Conservation (phyloP, 495 filamentous ascomycete genomes). For the Pyrenula aspistea region DNA sequence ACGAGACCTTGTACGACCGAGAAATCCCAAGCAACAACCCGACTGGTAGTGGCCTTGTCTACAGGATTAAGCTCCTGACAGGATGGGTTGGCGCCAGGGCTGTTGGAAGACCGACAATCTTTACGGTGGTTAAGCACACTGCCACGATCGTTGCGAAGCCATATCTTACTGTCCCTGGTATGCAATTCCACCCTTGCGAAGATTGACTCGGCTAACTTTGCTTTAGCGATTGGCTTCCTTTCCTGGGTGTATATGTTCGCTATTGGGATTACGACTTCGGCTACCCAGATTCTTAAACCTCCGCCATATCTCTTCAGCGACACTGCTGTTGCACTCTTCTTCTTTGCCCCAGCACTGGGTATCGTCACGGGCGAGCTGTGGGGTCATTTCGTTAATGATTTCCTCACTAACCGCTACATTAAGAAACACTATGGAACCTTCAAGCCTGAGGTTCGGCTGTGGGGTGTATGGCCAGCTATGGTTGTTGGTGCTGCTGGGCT, state of each 20-base stretch:
- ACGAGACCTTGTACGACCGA: constrained; percentile 34
- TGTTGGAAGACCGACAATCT: neutral
- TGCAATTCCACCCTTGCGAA: neutral
- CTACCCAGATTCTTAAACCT: constrained; percentile 22
- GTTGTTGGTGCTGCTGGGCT: constrained; percentile 19
- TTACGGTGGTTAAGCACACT: neutral
- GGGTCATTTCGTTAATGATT: constrained; percentile 29
- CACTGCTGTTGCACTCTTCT: constrained; percentile 16
- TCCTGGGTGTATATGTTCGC: neutral
- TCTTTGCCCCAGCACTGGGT: constrained; percentile 24
- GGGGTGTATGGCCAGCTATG: constrained; percentile 24
- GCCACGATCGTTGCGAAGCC: neutral
- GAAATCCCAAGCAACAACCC: neutral
- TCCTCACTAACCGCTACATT: constrained; percentile 6
- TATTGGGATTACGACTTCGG: constrained; percentile 20
- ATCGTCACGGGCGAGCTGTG: constrained; percentile 19
- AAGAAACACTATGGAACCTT: neutral
- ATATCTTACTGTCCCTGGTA: neutral
- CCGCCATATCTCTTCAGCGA: constrained; percentile 22
- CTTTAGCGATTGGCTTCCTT: neutral
- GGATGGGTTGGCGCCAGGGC: neutral
- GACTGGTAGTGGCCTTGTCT: neutral
- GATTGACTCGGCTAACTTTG: neutral
- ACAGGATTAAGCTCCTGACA: neutral
- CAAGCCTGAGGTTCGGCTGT: constrained; percentile 20